phyloP scores from a whole-genome alignment of 2,329 filamentous ascomycete genomes.

The Microascus cirrosus region DNA sequence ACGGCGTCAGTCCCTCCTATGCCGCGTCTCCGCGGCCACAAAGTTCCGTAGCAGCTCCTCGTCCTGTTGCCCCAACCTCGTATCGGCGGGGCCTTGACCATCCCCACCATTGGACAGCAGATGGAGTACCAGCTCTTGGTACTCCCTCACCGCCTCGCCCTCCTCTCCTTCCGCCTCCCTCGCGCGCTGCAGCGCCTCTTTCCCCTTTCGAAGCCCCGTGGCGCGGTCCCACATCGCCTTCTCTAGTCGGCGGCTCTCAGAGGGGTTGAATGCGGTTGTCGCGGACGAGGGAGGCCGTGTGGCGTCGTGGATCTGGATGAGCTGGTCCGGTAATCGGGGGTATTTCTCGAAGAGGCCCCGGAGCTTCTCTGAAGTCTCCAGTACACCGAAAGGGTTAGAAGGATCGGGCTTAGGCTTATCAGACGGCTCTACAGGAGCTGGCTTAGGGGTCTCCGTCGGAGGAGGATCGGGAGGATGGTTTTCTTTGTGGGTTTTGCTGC shows the following conservation, averaged over 20 bases:
- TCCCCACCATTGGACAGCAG: conserved; percentile 24
- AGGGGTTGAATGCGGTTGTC: conserved; percentile 4
- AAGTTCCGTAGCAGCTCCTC: conserved; percentile 36
- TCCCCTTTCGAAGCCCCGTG: conserved; percentile 43
- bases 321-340: conserved; percentile 33
- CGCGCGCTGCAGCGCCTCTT: conserved; percentile 38
- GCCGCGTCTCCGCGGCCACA: conserved; percentile 27
- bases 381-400: conserved; percentile 35
- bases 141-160: conserved; percentile 50
- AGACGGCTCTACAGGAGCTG: conserved; percentile 3
- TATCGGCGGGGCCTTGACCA: conserved; percentile 23
- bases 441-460: conserved; percentile 12
- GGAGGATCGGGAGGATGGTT: conserved; percentile 32
- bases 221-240: conserved; percentile 45
- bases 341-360: conserved; percentile 39
- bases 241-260: conserved; percentile 11
- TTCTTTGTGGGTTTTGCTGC: conserved; percentile 39
- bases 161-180: conserved; percentile 38
- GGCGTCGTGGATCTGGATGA: conserved; percentile 35
- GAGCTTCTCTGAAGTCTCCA: conserved; percentile 39
- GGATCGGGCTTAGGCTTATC: conserved; percentile 7
- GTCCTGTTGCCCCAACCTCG: conserved; percentile 34
- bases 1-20: not conserved
- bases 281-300: conserved; percentile 3
- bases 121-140: conserved; percentile 42